A percentile compares a stretch with the other conserved stretches of the same genome.
These are phyloP conservation scores for Fraxinus velutina DNA, from an alignment of 305 asterid genomes.

Conservation along the genomic window DNA sequence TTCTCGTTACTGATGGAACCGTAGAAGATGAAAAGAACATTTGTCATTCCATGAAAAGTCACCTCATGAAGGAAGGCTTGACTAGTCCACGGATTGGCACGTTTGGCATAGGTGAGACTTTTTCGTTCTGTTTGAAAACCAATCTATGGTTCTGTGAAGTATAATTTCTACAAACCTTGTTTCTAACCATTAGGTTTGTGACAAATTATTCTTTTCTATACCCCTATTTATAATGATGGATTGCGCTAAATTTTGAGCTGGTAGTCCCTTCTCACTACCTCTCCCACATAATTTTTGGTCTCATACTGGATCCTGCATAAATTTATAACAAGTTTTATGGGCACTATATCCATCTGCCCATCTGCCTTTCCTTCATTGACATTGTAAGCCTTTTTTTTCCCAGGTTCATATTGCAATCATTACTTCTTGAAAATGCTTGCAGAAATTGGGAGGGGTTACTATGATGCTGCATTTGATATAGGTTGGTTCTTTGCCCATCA, in stretches of 20 bases:
- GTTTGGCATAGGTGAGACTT: constrained; percentile 67
- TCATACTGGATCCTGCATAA: not conserved
- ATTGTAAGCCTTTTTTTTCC: constrained; percentile 6
- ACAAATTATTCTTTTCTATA: not conserved
- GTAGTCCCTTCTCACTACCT: not conserved
- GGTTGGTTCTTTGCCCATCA: constrained; percentile 40
- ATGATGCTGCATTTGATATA: constrained; percentile 64
- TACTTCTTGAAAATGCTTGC: constrained; percentile 89
- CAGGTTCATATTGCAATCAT: constrained; percentile 80
- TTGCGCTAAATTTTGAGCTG: not conserved
- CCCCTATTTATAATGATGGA: not conserved
- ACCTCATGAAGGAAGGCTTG: constrained; percentile 46
- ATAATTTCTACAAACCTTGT: not conserved
- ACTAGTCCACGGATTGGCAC: constrained; percentile 71
- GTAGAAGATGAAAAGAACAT: constrained; percentile 82
- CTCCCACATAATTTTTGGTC: not conserved
- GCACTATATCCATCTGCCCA: not conserved
- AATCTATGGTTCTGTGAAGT: not conserved
- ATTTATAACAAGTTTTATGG: not conserved
- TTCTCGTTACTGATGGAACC: constrained; percentile 82
- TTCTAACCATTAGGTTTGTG: not conserved
- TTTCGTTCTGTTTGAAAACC: not conserved
- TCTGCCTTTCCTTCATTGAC: not conserved
- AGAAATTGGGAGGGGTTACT: constrained; percentile 76
- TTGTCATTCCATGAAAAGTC: constrained; percentile 46